Base-by-base conservation (phyloP, 441 rosid species). In the Bruguiera hainesii region DNA sequence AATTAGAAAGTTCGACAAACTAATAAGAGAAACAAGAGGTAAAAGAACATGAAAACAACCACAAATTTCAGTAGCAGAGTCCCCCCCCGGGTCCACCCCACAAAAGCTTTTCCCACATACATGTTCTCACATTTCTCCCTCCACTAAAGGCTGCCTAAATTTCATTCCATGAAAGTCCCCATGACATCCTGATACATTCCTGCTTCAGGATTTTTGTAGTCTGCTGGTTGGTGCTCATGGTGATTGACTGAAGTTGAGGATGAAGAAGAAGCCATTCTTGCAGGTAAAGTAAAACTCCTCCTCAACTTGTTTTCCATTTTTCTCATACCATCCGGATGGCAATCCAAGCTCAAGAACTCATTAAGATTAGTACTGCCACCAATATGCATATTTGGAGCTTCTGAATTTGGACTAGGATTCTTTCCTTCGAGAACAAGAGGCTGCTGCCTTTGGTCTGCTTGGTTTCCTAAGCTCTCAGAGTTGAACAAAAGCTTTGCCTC, bases 151-250 rank as follows among this genome's bases (percentile, higher is more conserved):
- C 50, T 57, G 39, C 4, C 15, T 10, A 42, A 6, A 56, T 42
- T 73, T 88, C 85, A 87, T 58, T 88, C 89, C 86, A 93, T 75
- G 87, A 81, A 91, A 21, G 89, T 87, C 77, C 87, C 93, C 96
- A 89, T 84, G 64, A 73, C 85, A 66, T 89, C 95, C 1, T 84
- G 65, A 68, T 85, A 93, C 84, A 93, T 77, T 71, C 93, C 93
- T 2, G 75, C 67, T 10, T 88, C 84, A 0, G 85, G 60, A 73
- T 79, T 88, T 77, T 84, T 72, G 28, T 78, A 88, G 82, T 88
- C 92, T 29, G 66, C 68, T 0, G 73, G 65, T 21, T 79, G 87
- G 26, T 75, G 77, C 66, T 80, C 79, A 52, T 81, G 90, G 37
- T 86, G 91, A 79, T 87, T 88, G 0, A 82, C 78, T 3, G 95